Evolutionary conservation across 2,329 filamentous ascomycete species (phyloP), one percentile per base, ranked within the genome.

Genomic region (Aspergillus phoenicis): DNA sequence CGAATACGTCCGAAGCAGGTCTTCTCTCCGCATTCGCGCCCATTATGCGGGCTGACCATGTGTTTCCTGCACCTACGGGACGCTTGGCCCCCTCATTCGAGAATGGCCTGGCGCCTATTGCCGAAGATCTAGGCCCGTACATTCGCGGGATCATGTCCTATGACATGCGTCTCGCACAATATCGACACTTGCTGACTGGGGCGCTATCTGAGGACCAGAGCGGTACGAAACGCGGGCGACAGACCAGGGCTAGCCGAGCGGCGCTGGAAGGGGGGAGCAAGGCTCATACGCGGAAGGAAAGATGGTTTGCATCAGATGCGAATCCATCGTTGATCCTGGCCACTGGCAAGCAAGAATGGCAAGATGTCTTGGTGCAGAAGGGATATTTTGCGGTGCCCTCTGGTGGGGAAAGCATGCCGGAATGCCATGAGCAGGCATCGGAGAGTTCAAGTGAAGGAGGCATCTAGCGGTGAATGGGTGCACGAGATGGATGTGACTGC

Each of bases 61-160:
- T 71, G 4, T 71, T 74, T 38, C 70, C 75, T 17, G 60, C 68
- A 3, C 59, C 74, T 13, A 72, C 69, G 22, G 75, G 74, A 10
- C 75, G 76, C 13, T 67, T 75, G 54, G 73, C 89, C 0, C 93
- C 91, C 0, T 87, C 89, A 0, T 92, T 97, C 66, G 92, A 97
- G 68, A 86, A 90, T 47, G 87, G 87, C 0, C 79, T 90, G 68
- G 74, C 76, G 0, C 80, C 88, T 20, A 86, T 97, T 33, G 83
- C 85, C 0, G 79, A 89, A 11, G 95, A 99, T 64, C 81, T 98
- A 2, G 93, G 93, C 0, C 95, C 96, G 0, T 98, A 91, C 73
- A 85, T 98, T n/a, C 90, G 96, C 10, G 83, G 84, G 39, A 98
- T 99, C 62, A 87, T 94, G 2, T 83, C 87, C 0, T 90, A 89